Percentiles rank a stretch among this genome's conserved stretches.
Conservation (phyloP, 192 early-diverging fungal species). For the Phycomyces blakesleeanus region DNA sequence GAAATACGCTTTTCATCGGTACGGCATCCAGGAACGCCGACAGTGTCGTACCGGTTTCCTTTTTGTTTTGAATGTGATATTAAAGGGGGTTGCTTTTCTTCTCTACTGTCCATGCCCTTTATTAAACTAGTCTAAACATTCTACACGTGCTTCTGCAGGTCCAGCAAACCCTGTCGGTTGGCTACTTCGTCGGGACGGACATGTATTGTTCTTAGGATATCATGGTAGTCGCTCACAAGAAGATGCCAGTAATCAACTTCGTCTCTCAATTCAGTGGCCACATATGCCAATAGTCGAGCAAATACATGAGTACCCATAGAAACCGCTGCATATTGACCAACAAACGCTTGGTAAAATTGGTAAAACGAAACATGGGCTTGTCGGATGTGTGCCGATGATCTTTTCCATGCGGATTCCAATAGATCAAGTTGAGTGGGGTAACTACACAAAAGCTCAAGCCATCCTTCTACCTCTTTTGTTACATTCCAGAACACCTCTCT, state of each 20-base stretch:
- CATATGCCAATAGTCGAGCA: constrained; percentile 28
- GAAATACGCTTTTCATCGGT: background rate
- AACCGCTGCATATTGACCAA: constrained; percentile 32
- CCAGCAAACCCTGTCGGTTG: background rate
- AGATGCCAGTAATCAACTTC: constrained; percentile 31
- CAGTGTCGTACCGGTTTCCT: background rate
- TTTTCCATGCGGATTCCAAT: constrained; percentile 28
- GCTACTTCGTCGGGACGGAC: constrained; percentile 4
- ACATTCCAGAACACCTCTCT: constrained; percentile 32
- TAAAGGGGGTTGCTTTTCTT: too few species aligned
- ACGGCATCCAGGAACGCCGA: constrained; percentile 1
- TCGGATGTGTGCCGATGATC: constrained; percentile 29
- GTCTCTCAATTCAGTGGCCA: constrained; percentile 9
- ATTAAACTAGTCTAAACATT: background rate
- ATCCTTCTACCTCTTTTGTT: constrained; percentile 6
- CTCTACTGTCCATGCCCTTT: too few species aligned
- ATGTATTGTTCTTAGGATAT: constrained; percentile 13
- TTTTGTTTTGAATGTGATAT: too few species aligned
- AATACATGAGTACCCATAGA: constrained; percentile 30
- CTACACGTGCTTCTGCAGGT: background rate
- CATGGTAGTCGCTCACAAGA: constrained; percentile 27
- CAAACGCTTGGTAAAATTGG: constrained; percentile 37
- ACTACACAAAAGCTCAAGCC: constrained; percentile 13
- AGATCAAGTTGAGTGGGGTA: background rate
- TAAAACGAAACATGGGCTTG: constrained; percentile 35